Conservation (phyloP, 1,284 basidiomycete species). For the Ceratobasidium sp. region DNA sequence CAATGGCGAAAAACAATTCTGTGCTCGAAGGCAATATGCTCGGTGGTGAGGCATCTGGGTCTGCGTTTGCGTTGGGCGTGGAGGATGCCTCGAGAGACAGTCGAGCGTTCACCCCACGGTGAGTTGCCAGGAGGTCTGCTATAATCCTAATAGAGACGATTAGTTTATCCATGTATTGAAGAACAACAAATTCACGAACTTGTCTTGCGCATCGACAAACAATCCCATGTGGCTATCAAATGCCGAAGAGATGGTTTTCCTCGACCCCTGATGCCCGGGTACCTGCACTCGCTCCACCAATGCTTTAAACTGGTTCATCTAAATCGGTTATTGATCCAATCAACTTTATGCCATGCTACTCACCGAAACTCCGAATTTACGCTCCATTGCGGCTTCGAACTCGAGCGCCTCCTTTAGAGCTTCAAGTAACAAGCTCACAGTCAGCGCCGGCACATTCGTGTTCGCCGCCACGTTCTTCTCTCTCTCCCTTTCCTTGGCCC, state of each 20-base stretch:
- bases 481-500: conserved; percentile 45
- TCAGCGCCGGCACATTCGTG: conserved; percentile 60
- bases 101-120: conserved; percentile 70
- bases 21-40: conserved; percentile 89
- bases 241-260: conserved; percentile 74
- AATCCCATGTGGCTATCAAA: conserved; percentile 93
- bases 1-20: conserved; percentile 97
- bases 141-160: conserved; percentile 50
- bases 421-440: conserved; percentile 80
- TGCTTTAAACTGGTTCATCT: conserved; percentile 40
- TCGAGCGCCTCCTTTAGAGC: conserved; percentile 83
- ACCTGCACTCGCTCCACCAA: conserved; percentile 35
- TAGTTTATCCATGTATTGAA: conserved; percentile 28
- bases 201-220: conserved; percentile 96
- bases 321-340: background rate
- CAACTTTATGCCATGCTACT: conserved; percentile 48
- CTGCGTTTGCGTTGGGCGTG: conserved; percentile 53
- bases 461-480: conserved; percentile 47
- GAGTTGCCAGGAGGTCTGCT: conserved; percentile 54
- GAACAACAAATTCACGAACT: conserved; percentile 58
- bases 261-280: conserved; percentile 49
- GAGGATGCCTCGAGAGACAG: conserved; percentile 70
- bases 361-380: conserved; percentile 80
- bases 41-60: conserved; percentile 56
- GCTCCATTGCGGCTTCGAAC: conserved; percentile 80